Conservation (phyloP, 108 stramenopile genomes). For the Mayamaea pseudoterrestris region DNA sequence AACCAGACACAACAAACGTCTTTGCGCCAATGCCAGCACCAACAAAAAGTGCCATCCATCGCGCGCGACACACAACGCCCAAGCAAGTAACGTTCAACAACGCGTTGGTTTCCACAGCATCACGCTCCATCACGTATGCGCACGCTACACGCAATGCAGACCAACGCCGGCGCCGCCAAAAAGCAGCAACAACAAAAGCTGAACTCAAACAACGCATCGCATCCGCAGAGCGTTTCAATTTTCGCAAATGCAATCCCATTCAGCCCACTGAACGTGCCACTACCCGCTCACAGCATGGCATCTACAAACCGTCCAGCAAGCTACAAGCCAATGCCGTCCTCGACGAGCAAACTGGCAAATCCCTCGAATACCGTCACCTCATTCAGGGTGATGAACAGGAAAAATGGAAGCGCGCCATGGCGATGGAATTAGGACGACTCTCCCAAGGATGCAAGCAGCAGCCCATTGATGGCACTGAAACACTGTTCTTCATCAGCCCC, state of each 20-base stretch:
- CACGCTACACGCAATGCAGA: background rate
- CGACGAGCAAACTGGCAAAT: slow-evolving; percentile 12
- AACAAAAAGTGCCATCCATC: too few relatives aligned
- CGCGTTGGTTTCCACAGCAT: background rate
- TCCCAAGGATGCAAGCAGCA: slow-evolving; percentile 11
- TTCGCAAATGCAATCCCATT: background rate
- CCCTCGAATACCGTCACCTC: slow-evolving; percentile 17
- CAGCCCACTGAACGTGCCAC: background rate
- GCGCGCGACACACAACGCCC: too few relatives aligned
- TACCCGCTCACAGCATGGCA: background rate
- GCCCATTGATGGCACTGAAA: slow-evolving; percentile 11
- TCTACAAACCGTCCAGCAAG: background rate
- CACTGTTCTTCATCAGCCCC: slow-evolving; percentile 8
- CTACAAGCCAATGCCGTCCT: slow-evolving; percentile 9
- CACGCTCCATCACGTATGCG: too few relatives aligned
- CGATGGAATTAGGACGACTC: slow-evolving; percentile 13
- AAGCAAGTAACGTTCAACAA: background rate
- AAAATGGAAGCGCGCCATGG: slow-evolving; percentile 7
- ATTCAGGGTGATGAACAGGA: background rate
- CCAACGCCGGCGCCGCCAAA: background rate
- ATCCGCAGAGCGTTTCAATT: background rate
- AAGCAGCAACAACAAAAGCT: background rate
- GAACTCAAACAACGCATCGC: background rate
- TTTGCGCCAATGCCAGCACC: too few relatives aligned
- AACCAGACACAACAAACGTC: background rate